Base-by-base conservation (phyloP, 1,139 yeast species). In the Petasospora rhodanensis region DNA sequence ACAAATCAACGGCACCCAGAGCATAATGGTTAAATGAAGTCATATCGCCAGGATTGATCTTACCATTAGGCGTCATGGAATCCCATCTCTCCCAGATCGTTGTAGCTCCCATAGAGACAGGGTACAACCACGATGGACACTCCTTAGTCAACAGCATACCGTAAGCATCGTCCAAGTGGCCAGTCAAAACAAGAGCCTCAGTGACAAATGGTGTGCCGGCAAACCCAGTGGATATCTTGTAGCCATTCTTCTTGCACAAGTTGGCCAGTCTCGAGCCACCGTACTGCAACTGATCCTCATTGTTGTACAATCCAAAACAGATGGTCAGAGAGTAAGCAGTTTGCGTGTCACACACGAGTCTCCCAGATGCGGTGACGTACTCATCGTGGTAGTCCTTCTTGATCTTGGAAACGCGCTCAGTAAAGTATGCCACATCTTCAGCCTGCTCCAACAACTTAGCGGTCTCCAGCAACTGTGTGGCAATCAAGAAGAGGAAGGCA, bases 61-160 rank as follows among this genome's bases (percentile, higher is more conserved):
- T 24, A 7, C 46, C 46, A 27, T 42, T 38, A 17, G 43, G 41
- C 17, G 38, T 24, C 43, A 42, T 40, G n/a, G 38, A 31, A 21
- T 42, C 36, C 46, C 46, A 42, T 15, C 46, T 39, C 25, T 40
- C 46, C 46, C 46, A 42, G 9, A 36, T 34, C 11, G 46, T 40
- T 6, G 46, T 42, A 16, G 46, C 46, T 18, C 43, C 46, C 29
- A 42, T 38, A 4, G 40, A 30, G 3, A 42, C 46, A n/a, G 46
- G 40, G 16, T 42, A 42, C 14, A 42, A 14, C 43, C 46, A 42
- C 1, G 46, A 42, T 7, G 46, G 46, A 24, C 42, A 37, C 18
- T 34, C 31, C 16, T 32, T 33, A 2, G 33, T 30, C n/a, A 34
- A 17, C 14, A 40, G 19, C 39, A 42, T 37, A 25, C 28, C 34